Percentiles rank a stretch among this genome's conserved stretches.
These are phyloP conservation scores for Blastobotrys persicus DNA, from an alignment of 1,139 yeast genomes.

Conservation along the genomic window DNA sequence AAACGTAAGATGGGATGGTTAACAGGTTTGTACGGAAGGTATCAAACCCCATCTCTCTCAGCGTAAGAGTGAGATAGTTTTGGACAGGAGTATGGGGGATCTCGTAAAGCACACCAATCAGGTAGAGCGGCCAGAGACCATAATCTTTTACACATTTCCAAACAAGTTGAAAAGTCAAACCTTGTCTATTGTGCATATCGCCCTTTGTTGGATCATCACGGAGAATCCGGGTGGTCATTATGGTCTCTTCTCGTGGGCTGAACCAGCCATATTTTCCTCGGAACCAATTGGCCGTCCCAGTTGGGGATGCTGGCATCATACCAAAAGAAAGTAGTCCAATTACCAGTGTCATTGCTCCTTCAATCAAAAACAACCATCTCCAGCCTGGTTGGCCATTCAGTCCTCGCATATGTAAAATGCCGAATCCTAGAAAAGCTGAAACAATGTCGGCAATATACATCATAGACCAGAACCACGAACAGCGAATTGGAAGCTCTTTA, in stretches of 20 bases:
- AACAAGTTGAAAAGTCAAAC: slow-evolving; percentile 44
- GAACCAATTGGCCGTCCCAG: slow-evolving; percentile 45
- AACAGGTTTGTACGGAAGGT: slow-evolving; percentile 55
- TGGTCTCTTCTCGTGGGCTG: slow-evolving; percentile 54
- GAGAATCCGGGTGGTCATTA: slow-evolving; percentile 58
- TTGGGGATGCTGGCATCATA: slow-evolving; percentile 57
- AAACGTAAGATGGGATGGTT: slow-evolving; percentile 49
- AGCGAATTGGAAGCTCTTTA: slow-evolving; percentile 46
- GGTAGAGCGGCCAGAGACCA: slow-evolving; percentile 58
- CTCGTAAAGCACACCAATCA: slow-evolving; percentile 47
- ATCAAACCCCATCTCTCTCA: slow-evolving; percentile 53
- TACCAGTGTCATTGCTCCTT: slow-evolving; percentile 50
- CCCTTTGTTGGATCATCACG: slow-evolving; percentile 68
- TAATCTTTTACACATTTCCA: slow-evolving; percentile 47
- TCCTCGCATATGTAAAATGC: slow-evolving; percentile 49
- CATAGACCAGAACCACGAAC: slow-evolving; percentile 45
- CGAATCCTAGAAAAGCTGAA: slow-evolving; percentile 46
- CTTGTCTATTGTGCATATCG: slow-evolving; percentile 63
- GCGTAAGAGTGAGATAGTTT: slow-evolving; percentile 50
- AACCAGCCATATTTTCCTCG: slow-evolving; percentile 61
- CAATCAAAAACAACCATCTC: slow-evolving; percentile 60
- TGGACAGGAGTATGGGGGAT: slow-evolving; percentile 43
- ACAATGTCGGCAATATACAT: slow-evolving; percentile 26
- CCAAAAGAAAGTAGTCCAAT: slow-evolving; percentile 51
- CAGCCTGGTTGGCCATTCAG: slow-evolving; percentile 47